These are phyloP conservation scores for Penicillium soppii DNA, from an alignment of 495 filamentous ascomycete species.

Conservation along the genomic window DNA sequence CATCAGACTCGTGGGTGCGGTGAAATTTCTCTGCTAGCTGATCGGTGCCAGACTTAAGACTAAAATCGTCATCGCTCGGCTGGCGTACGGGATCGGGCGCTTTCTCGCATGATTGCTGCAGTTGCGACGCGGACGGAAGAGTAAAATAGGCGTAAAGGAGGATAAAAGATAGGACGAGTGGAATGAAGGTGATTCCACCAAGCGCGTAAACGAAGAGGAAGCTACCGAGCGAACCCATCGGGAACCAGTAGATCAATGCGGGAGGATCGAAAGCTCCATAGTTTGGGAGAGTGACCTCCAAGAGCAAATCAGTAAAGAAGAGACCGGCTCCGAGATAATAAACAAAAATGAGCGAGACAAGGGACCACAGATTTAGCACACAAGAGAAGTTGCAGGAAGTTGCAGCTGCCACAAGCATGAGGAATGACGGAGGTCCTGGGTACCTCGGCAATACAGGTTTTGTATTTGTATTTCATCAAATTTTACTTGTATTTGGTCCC, in stretches of 20 bases:
- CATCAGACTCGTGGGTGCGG: slow-evolving; percentile 69
- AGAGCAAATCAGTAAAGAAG: slow-evolving; percentile 11
- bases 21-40: slow-evolving; percentile 55
- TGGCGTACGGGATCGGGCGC: slow-evolving; percentile 26
- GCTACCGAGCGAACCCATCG: slow-evolving; percentile 66
- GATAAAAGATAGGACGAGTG: slow-evolving; percentile 63
- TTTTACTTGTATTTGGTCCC: neutral
- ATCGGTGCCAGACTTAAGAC: slow-evolving; percentile 49
- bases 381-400: slow-evolving; percentile 21
- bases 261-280: slow-evolving; percentile 35
- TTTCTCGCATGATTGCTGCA: slow-evolving; percentile 43
- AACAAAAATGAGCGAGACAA: slow-evolving; percentile 7
- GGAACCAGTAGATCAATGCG: slow-evolving; percentile 37
- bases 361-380: slow-evolving; percentile 4
- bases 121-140: slow-evolving; percentile 48
- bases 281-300: slow-evolving; percentile 20
- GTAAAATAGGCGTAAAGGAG: slow-evolving; percentile 69
- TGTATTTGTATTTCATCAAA: neutral
- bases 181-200: slow-evolving; percentile 89
- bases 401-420: slow-evolving; percentile 20
- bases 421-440: slow-evolving; percentile 22
- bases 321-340: slow-evolving; percentile 24
- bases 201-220: slow-evolving; percentile 78
- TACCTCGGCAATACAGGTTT: slow-evolving; percentile 6
- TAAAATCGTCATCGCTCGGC: slow-evolving; percentile 47